Percentiles rank a stretch among this genome's conserved stretches.
These are phyloP conservation scores for Sanguinoderma infundibulare DNA, from an alignment of 1,284 basidiomycete genomes.

Conservation along the genomic window DNA sequence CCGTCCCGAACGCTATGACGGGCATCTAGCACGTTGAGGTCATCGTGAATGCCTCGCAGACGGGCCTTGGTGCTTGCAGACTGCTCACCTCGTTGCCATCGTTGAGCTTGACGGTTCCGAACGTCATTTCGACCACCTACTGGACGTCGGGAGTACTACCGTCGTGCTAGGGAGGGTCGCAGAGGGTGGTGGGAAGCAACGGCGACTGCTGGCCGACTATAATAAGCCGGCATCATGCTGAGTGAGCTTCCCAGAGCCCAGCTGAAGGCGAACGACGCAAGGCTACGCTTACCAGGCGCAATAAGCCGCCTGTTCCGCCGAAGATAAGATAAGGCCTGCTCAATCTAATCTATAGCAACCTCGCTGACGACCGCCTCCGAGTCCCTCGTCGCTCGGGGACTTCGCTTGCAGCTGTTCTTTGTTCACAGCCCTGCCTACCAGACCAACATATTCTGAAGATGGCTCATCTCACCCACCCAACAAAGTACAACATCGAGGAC, in stretches of 20 bases:
- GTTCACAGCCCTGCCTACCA: not conserved
- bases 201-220: not conserved
- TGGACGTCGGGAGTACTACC: no score
- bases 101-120: conserved; percentile 34
- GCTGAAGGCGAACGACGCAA: no score
- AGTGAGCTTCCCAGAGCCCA: not conserved
- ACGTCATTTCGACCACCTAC: conserved; percentile 31
- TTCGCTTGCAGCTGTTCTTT: not conserved
- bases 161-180: not conserved
- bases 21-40: conserved; percentile 30
- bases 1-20: conserved; percentile 37
- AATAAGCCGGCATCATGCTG: not conserved
- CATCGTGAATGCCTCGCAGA: not conserved
- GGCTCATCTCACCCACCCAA: conserved; percentile 22
- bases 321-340: not conserved
- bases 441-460: not conserved
- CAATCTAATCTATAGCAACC: not conserved
- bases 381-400: no score
- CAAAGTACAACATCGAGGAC: conserved; percentile 61
- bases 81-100: conserved; percentile 34
- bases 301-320: not conserved
- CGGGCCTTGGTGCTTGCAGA: no score
- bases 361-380: no score
- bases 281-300: no score
- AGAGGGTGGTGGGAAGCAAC: not conserved